Evolutionary conservation across 1,284 basidiomycete species (phyloP).

Genomic region (Naganishia albida): DNA sequence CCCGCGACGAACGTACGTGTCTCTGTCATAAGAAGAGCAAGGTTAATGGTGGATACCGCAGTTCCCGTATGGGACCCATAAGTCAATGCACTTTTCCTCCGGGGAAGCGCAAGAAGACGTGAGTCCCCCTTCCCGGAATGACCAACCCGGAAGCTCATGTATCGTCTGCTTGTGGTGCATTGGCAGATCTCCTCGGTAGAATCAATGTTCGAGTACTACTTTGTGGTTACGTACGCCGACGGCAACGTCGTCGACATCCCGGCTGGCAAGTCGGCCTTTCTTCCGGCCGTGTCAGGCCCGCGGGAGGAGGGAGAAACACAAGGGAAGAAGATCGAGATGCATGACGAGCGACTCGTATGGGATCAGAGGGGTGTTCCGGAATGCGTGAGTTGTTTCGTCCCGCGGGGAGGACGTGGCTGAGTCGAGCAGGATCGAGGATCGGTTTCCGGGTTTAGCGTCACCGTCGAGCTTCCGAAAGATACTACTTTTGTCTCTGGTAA

Average conservation of each 20-base stretch:
- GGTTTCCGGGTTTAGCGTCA: slow-evolving; percentile 35
- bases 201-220: slow-evolving; percentile 39
- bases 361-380: neutral
- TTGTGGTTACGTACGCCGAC: slow-evolving; percentile 32
- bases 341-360: neutral
- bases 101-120: neutral
- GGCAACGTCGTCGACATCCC: slow-evolving; percentile 38
- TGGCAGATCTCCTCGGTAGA: slow-evolving; percentile 35
- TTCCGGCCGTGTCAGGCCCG: slow-evolving; percentile 19
- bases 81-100: neutral
- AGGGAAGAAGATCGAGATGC: neutral
- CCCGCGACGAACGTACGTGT: slow-evolving; percentile 40
- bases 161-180: neutral
- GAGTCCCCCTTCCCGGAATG: neutral
- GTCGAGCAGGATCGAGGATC: slow-evolving; percentile 35
- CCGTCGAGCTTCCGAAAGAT: slow-evolving; percentile 16
- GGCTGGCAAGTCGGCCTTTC: slow-evolving; percentile 37
- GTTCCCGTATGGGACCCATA: slow-evolving; percentile 4
- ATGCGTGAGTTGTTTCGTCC: slow-evolving; percentile 1
- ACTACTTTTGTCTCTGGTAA: slow-evolving; percentile 30
- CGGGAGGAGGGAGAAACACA: neutral
- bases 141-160: neutral
- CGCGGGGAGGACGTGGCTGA: neutral
- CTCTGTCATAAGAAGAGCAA: too few species aligned
- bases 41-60: neutral